These are phyloP conservation scores for Knufia fluminis DNA, from an alignment of 2,329 filamentous ascomycete genomes.

Conservation along the genomic window DNA sequence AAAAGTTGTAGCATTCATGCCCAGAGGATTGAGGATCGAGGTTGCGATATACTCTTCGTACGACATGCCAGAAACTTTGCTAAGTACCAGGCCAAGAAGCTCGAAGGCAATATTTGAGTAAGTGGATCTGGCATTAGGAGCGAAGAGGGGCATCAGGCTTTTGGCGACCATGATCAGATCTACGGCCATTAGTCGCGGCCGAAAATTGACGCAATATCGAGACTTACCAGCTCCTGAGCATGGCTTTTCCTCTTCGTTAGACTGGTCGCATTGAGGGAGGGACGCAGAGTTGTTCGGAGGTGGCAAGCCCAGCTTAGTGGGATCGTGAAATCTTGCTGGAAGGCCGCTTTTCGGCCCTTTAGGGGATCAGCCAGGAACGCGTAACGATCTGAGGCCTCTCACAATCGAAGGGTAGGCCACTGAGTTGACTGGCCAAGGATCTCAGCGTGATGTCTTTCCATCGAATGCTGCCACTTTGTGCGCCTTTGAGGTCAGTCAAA, in stretches of 20 bases:
- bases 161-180: background rate
- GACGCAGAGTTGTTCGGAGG: slow-evolving; percentile 7
- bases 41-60: slow-evolving; percentile 22
- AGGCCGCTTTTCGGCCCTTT: slow-evolving; percentile 14
- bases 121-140: slow-evolving; percentile 22
- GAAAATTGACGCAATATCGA: background rate
- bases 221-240: slow-evolving; percentile 10
- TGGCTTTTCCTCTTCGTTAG: slow-evolving; percentile 12
- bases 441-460: slow-evolving; percentile 25
- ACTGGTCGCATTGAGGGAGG: slow-evolving; percentile 16
- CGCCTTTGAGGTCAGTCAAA: slow-evolving; percentile 12
- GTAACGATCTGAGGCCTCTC: background rate
- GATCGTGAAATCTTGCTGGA: slow-evolving; percentile 8
- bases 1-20: slow-evolving; percentile 15
- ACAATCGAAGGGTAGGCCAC: slow-evolving; percentile 25
- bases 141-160: slow-evolving; percentile 17
- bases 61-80: slow-evolving; percentile 21
- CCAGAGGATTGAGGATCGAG: slow-evolving; percentile 17
- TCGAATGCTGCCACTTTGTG: slow-evolving; percentile 12
- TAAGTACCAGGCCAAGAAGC: slow-evolving; percentile 23
- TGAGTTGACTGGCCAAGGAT: slow-evolving; percentile 23
- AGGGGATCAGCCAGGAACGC: background rate
- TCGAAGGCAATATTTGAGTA: slow-evolving; percentile 26
- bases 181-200: background rate
- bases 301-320: slow-evolving; percentile 14